These are phyloP conservation scores for Castanea crenata DNA, from an alignment of 306 rosid genomes.

Conservation along the genomic window DNA sequence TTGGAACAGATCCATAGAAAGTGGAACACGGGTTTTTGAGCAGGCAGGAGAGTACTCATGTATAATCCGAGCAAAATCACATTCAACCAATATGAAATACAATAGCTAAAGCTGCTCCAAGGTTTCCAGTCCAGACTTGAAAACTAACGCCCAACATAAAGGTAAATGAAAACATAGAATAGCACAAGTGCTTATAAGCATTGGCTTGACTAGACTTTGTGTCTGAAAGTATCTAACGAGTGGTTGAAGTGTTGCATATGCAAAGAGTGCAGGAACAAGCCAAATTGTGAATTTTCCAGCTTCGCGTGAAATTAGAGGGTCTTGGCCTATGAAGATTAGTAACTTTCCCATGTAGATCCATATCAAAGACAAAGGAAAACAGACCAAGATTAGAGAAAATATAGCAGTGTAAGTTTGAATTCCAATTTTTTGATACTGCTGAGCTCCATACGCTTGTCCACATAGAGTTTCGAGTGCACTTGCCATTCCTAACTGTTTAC, in stretches of 20 bases:
- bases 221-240: slow-evolving; percentile 60
- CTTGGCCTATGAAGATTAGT: slow-evolving; percentile 67
- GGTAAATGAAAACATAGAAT: slow-evolving; percentile 49
- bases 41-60: slow-evolving; percentile 49
- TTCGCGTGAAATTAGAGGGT: slow-evolving; percentile 67
- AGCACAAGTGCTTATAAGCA: slow-evolving; percentile 47
- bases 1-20: slow-evolving; percentile 47
- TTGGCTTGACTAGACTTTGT: slow-evolving; percentile 61
- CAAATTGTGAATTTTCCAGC: slow-evolving; percentile 58
- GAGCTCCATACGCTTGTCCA: slow-evolving; percentile 65
- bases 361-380: slow-evolving; percentile 50
- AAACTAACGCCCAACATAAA: slow-evolving; percentile 67
- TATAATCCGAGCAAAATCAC: slow-evolving; percentile 56
- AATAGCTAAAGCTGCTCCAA: slow-evolving; percentile 80
- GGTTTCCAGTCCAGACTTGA: slow-evolving; percentile 40
- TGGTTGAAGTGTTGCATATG: slow-evolving; percentile 61
- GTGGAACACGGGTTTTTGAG: slow-evolving; percentile 42
- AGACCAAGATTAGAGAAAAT: slow-evolving; percentile 50
- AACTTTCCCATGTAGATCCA: slow-evolving; percentile 64
- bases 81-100: slow-evolving; percentile 64
- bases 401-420: slow-evolving; percentile 53
- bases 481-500: slow-evolving; percentile 50
- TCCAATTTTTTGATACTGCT: slow-evolving; percentile 46
- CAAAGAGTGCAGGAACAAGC: slow-evolving; percentile 76
- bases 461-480: slow-evolving; percentile 56